Base-by-base conservation (phyloP, 305 asterid species). In the Caryopteris hybrid region DNA sequence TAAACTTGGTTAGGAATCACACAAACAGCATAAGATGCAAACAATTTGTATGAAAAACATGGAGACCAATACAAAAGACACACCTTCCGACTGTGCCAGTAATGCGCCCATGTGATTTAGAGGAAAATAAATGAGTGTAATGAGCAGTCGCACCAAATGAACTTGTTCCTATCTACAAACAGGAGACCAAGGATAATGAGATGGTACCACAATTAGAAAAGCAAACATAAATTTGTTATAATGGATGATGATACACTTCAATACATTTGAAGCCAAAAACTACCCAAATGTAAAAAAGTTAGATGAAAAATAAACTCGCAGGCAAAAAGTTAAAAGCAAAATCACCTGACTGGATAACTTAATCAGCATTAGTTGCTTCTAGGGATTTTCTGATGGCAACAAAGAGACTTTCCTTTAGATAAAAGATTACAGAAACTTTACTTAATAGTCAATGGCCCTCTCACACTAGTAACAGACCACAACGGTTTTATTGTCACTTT, bases 91-190 rank as follows among this genome's bases (percentile, higher is more conserved):
- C 72, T 73, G 78, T 83, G 65, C 97, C 99, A 34, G 83, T 79
- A 70, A 91, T 77, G 23, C 97, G 95, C 41, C 97, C 98, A 58
- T 94, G 99, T 16, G 98, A 91, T 72, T 87, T 94, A 55, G 93
- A 64, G 73, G 99, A 91, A 71, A 94, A 91, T 72, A 46, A 81
- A 73, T 64, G 95, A 41, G 89, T 89, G 80, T 84, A 91, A 59
- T 79, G 85, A 70, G 94, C 98, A 10, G 84, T 72, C 69, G 93
- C 86, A 29, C 97, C 92, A 76, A 91, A 75, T 54, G 91, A 80
- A 69, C 89, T 84, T 34, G 92, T 80, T 67, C 98, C 98, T 62
- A 94, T 77, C 99, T 94, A 81, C 78, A 82, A 47, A 66, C 29
- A 75, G 38, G 58, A 64, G 68, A 69, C 21, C 61, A 75, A 18